Evolutionary conservation across 2,329 filamentous ascomycete species (phyloP).

Genomic region (Aspergillus proliferans): DNA sequence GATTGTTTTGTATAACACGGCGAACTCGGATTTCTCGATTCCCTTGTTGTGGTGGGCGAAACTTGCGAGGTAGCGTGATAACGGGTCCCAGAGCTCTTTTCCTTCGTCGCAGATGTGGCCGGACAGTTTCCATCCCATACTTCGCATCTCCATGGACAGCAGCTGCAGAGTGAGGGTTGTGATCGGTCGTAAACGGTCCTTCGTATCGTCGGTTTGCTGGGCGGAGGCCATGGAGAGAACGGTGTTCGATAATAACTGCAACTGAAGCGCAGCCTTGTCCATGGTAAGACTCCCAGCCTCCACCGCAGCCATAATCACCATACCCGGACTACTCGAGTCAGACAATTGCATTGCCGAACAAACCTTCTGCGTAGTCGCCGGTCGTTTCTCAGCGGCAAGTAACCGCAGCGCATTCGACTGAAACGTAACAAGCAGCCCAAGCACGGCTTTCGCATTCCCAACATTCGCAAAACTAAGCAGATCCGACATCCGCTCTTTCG

Average conservation of each 20-base stretch:
- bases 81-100: slow-evolving; percentile 40
- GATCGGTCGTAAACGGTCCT: slow-evolving; percentile 23
- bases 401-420: slow-evolving; percentile 37
- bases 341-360: slow-evolving; percentile 26
- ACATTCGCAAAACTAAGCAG: slow-evolving; percentile 31
- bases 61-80: slow-evolving; percentile 33
- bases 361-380: slow-evolving; percentile 26
- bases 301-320: slow-evolving; percentile 33
- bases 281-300: slow-evolving; percentile 28
- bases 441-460: slow-evolving; percentile 18
- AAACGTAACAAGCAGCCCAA: slow-evolving; percentile 32
- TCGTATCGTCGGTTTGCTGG: slow-evolving; percentile 10
- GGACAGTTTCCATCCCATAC: slow-evolving; percentile 37
- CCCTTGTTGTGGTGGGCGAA: slow-evolving; percentile 30
- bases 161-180: slow-evolving; percentile 34
- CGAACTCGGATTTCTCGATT: slow-evolving; percentile 34
- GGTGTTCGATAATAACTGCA: slow-evolving; percentile 40
- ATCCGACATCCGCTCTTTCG: slow-evolving; percentile 33
- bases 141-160: slow-evolving; percentile 36
- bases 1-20: slow-evolving; percentile 29
- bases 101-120: slow-evolving; percentile 36
- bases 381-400: slow-evolving; percentile 28
- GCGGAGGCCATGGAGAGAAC: slow-evolving; percentile 30
- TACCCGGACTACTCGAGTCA: slow-evolving; percentile 33
- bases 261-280: slow-evolving; percentile 38